A percentile compares a stretch with the other conserved stretches of the same genome.
Conservation (phyloP, 2,329 filamentous ascomycete genomes). For the Diplodia mutila region DNA sequence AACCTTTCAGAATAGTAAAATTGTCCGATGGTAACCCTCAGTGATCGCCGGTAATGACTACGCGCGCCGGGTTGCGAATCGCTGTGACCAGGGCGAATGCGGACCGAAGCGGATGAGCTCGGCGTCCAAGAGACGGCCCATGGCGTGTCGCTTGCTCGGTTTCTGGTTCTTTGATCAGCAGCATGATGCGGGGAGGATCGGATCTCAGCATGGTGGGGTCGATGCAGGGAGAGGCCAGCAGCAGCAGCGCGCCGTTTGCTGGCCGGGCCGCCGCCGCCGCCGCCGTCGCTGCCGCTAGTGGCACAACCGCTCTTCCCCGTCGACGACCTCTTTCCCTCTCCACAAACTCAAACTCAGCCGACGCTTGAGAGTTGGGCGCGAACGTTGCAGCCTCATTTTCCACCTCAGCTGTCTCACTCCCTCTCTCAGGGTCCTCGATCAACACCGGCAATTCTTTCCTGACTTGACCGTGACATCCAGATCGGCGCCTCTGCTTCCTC, state of each 20-base stretch:
- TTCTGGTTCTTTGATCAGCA: neutral
- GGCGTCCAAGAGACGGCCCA: neutral
- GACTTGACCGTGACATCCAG: neutral
- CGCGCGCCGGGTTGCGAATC: neutral
- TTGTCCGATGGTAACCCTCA: too few species aligned
- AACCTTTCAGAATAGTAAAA: too few species aligned
- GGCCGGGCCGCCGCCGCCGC: neutral
- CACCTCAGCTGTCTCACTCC: neutral
- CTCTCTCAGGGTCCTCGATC: neutral
- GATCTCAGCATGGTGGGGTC: neutral
- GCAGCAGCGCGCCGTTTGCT: neutral
- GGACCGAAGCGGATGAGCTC: constrained; percentile 4
- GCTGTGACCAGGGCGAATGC: neutral
- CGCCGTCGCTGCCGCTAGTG: neutral
- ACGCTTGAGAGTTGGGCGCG: neutral
- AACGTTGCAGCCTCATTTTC: neutral
- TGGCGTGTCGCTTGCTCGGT: neutral
- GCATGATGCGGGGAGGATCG: neutral
- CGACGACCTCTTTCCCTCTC: neutral
- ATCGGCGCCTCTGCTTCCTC: neutral
- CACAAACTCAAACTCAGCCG: neutral
- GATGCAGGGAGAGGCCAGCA: too few species aligned
- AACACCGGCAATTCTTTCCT: neutral
- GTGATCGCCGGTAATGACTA: too few species aligned
- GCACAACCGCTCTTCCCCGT: neutral